Evolutionary conservation across 352 stramenopile species (phyloP).

Genomic region (Phytophthora rubi): DNA sequence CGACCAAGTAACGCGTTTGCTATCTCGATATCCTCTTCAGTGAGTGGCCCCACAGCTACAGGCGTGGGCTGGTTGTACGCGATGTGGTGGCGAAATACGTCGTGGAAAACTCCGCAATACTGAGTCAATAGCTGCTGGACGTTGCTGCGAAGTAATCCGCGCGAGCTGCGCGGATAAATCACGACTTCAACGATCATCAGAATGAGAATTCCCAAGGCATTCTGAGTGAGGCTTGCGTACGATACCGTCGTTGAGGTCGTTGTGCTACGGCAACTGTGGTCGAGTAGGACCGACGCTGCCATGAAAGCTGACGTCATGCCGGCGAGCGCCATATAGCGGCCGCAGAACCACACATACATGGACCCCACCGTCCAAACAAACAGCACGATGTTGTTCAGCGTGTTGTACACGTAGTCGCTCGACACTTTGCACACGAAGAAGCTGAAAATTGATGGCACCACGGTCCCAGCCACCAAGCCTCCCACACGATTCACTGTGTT

Average conservation of each 20-base stretch:
- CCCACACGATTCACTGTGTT: slow-evolving; percentile 71
- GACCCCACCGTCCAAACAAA: slow-evolving; percentile 70
- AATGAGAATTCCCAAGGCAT: slow-evolving; percentile 73
- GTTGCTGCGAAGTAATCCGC: slow-evolving; percentile 62
- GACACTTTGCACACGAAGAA: slow-evolving; percentile 78
- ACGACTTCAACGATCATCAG: slow-evolving; percentile 70
- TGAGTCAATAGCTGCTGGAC: slow-evolving; percentile 59
- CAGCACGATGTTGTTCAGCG: slow-evolving; percentile 70
- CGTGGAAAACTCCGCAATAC: slow-evolving; percentile 51
- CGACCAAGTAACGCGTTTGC: slow-evolving; percentile 38
- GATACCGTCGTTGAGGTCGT: slow-evolving; percentile 47
- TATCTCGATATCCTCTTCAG: slow-evolving; percentile 38
- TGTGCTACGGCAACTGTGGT: slow-evolving; percentile 50
- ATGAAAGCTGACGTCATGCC: slow-evolving; percentile 79
- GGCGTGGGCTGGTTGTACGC: slow-evolving; percentile 32
- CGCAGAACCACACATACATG: slow-evolving; percentile 81
- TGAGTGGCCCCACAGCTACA: slow-evolving; percentile 10
- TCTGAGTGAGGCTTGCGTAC: slow-evolving; percentile 75
- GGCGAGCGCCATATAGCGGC: slow-evolving; percentile 54
- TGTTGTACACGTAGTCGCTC: slow-evolving; percentile 53
- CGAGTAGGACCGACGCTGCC: slow-evolving; percentile 64
- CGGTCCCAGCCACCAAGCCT: slow-evolving; percentile 67
- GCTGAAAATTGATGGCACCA: slow-evolving; percentile 77
- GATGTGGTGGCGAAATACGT: slow-evolving; percentile 72
- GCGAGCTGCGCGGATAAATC: slow-evolving; percentile 61